Conservation (phyloP, 2,329 filamentous ascomycete species). For the Xylariaceae sp. region DNA sequence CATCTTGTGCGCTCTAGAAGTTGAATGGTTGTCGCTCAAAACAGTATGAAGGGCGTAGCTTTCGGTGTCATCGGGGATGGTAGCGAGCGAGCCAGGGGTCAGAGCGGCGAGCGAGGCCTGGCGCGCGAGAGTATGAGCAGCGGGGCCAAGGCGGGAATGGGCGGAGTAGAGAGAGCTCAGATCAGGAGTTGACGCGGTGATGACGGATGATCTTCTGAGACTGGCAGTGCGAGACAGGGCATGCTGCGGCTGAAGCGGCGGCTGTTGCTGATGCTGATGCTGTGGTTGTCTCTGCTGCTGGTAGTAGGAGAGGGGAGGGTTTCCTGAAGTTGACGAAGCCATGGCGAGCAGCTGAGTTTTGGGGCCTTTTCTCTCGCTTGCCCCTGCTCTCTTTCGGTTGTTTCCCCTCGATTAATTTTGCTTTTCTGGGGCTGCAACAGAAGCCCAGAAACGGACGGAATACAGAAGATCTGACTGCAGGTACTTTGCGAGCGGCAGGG, state of each 20-base stretch:
- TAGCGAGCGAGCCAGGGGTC: constrained; percentile 56
- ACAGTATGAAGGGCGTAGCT: constrained; percentile 57
- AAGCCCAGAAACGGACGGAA: not conserved
- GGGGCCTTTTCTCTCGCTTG: not conserved
- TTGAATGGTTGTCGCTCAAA: constrained; percentile 41
- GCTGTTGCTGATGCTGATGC: constrained; percentile 21
- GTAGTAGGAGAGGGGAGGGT: constrained; percentile 30
- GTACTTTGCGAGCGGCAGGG: not conserved
- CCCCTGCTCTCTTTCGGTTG: not conserved
- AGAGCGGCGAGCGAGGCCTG: constrained; percentile 69
- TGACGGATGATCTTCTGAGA: constrained; percentile 37
- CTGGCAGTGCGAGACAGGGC: constrained; percentile 34
- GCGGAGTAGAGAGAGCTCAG: constrained; percentile 48
- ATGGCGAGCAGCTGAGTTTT: constrained; percentile 31
- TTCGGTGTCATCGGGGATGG: constrained; percentile 62
- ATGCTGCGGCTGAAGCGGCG: constrained; percentile 25
- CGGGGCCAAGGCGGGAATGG: constrained; percentile 43
- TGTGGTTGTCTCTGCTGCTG: constrained; percentile 18
- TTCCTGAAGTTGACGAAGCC: constrained; percentile 34
- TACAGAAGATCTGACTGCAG: not conserved
- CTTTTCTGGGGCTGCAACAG: not conserved
- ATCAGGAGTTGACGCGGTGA: constrained; percentile 55
- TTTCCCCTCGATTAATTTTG: not conserved
- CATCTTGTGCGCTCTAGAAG: constrained; percentile 13
- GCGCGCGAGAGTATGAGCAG: constrained; percentile 49